Conservation (phyloP, 129 eudicot species). For the Arctium minus region DNA sequence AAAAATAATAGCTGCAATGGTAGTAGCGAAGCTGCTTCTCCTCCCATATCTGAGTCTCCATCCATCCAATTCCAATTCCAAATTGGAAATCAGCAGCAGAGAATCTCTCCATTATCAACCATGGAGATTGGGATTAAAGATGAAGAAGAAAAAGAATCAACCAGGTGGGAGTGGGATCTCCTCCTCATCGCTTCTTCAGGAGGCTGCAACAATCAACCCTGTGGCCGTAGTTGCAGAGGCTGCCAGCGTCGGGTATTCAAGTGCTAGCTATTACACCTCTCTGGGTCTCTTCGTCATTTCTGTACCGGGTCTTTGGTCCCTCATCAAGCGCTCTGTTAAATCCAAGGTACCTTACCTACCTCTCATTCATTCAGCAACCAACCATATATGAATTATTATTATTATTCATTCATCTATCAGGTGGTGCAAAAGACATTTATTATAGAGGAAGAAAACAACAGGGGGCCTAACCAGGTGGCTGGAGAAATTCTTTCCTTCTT, state of each 20-base stretch:
- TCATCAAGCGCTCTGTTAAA: slow-evolving; percentile 92
- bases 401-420: slow-evolving; percentile 21
- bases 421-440: slow-evolving; percentile 80
- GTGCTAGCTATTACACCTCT: slow-evolving; percentile 89
- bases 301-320: slow-evolving; percentile 97
- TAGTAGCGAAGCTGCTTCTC: slow-evolving; percentile 32
- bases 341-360: slow-evolving; percentile 52
- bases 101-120: neutral
- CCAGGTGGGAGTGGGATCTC: neutral
- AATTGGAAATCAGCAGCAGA: slow-evolving; percentile 9
- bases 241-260: slow-evolving; percentile 54
- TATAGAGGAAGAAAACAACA: slow-evolving; percentile 39
- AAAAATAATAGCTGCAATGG: slow-evolving; percentile 26
- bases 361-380: neutral
- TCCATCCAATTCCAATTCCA: neutral
- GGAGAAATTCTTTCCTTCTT: slow-evolving; percentile 91
- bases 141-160: neutral
- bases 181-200: neutral
- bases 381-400: neutral
- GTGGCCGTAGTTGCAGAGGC: slow-evolving; percentile 42
- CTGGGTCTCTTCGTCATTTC: slow-evolving; percentile 86
- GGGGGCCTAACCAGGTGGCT: slow-evolving; percentile 64
- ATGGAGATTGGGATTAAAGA: neutral
- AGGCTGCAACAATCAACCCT: slow-evolving; percentile 22
- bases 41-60: slow-evolving; percentile 25